Conservation (phyloP, 169 alveolate species). For the Plasmodium gallinaceum region DNA sequence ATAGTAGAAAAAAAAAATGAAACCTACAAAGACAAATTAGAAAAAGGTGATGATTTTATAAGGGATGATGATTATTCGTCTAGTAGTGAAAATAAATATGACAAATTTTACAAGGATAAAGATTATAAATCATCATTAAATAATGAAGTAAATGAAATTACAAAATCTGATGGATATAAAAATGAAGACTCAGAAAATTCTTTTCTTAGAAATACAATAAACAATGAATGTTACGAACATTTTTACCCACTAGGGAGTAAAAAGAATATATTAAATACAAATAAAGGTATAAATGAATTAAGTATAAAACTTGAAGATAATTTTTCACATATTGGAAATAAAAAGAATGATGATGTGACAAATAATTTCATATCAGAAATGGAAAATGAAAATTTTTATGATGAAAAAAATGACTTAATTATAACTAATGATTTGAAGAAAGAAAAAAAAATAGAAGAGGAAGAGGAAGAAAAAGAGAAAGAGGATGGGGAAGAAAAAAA, state of each 20-base stretch:
- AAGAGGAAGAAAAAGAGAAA: neutral
- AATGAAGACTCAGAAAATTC: constrained; percentile 15
- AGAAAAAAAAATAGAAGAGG: constrained; percentile 3
- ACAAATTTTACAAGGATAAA: constrained; percentile 1
- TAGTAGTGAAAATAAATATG: neutral
- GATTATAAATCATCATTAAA: neutral
- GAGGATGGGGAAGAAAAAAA: constrained; percentile 3
- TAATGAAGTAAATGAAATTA: constrained; percentile 13
- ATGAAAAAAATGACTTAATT: neutral
- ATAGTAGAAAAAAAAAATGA: neutral
- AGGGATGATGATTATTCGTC: neutral
- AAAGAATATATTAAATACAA: constrained; percentile 21
- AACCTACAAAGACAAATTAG: neutral
- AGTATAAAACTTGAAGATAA: constrained; percentile 18
- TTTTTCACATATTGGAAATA: neutral
- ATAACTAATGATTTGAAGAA: neutral
- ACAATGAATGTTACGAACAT: constrained; percentile 10
- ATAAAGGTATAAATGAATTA: neutral
- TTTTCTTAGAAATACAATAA: neutral
- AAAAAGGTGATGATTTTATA: neutral
- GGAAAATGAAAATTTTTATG: neutral
- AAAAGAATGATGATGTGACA: too few relatives aligned
- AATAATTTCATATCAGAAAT: neutral
- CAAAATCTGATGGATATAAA: constrained; percentile 17
- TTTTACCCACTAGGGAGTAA: neutral